These are phyloP conservation scores for Pseudohyphozyma bogoriensis DNA, from an alignment of 768 basidiomycete genomes.

Conservation along the genomic window DNA sequence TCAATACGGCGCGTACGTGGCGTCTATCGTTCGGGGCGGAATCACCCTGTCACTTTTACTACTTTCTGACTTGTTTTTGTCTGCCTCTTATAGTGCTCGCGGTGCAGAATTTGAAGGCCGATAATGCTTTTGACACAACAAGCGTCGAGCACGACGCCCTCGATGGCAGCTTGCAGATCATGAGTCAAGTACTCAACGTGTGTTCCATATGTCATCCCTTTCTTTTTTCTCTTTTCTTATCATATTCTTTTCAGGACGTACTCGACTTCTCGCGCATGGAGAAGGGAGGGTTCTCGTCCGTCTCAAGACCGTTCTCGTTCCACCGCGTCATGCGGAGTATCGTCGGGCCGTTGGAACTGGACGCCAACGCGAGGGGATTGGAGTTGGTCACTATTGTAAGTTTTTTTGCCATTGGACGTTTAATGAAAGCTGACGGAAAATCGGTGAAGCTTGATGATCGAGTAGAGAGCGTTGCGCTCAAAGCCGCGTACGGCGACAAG, in stretches of 20 bases:
- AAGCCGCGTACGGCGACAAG: conserved; percentile 15
- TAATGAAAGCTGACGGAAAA: too few relatives aligned
- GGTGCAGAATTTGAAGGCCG: conserved; percentile 86
- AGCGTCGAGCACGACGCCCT: conserved; percentile 81
- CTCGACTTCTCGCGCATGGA: conserved; percentile 51
- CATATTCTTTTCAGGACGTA: conserved; percentile 1
- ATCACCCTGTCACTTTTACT: too few relatives aligned
- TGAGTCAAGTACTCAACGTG: conserved; percentile 50
- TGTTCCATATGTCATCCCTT: background rate
- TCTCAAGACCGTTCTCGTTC: conserved; percentile 44
- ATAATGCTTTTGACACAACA: conserved; percentile 54
- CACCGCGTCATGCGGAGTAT: conserved; percentile 42
- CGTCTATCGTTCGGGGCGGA: too few relatives aligned
- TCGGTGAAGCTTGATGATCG: conserved; percentile 33
- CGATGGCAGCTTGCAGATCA: conserved; percentile 73
- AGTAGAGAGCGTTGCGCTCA: conserved; percentile 34
- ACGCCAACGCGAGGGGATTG: conserved; percentile 30
- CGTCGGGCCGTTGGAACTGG: conserved; percentile 36
- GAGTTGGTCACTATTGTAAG: too few relatives aligned
- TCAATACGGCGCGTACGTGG: background rate
- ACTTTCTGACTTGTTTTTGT: too few relatives aligned
- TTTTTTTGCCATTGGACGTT: too few relatives aligned
- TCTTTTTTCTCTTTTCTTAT: background rate
- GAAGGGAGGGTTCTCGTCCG: conserved; percentile 59
- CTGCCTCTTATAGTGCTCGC: too few relatives aligned